phyloP scores from a whole-genome alignment of 108 stramenopile genomes.

The Mediolabrus comicus region DNA sequence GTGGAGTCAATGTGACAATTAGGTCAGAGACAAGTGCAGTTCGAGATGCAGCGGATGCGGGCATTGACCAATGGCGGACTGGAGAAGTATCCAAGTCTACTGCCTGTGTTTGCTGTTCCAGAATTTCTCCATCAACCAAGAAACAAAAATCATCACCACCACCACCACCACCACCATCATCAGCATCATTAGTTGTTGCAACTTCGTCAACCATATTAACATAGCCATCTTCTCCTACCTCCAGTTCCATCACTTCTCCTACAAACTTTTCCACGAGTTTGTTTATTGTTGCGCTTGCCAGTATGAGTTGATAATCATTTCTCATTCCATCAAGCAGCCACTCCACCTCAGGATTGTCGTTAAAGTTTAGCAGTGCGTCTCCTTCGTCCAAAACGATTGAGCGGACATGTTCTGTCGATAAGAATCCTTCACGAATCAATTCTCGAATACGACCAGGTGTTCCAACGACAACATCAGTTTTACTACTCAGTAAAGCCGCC shows the following conservation, averaged over 20 bases:
- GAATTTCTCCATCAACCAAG: not conserved
- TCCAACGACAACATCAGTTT: slow-evolving; percentile 51
- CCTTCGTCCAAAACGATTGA: slow-evolving; percentile 56
- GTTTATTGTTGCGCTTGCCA: slow-evolving; percentile 57
- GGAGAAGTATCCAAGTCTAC: slow-evolving; percentile 1
- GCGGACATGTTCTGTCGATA: slow-evolving; percentile 23
- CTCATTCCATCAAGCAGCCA: slow-evolving; percentile 43
- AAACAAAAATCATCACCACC: not conserved
- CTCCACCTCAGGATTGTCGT: slow-evolving; percentile 48
- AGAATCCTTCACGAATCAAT: slow-evolving; percentile 46
- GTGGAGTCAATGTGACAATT: slow-evolving; percentile 42
- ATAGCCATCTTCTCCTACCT: slow-evolving; percentile 43
- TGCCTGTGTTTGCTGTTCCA: slow-evolving; percentile 1
- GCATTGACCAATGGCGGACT: slow-evolving; percentile 55
- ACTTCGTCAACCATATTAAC: slow-evolving; percentile 22
- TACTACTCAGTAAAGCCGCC: slow-evolving; percentile 42
- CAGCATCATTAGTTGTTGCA: not conserved
- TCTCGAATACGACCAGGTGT: slow-evolving; percentile 57
- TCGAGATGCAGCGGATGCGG: slow-evolving; percentile 38
- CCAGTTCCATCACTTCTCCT: slow-evolving; percentile 49
- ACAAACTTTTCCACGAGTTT: slow-evolving; percentile 44
- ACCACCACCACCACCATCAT: not conserved
- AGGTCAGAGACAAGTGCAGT: slow-evolving; percentile 44
- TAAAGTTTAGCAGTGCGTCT: slow-evolving; percentile 43
- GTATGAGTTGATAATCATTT: slow-evolving; percentile 58